These are phyloP conservation scores for Cladosporium colombiae DNA, from an alignment of 2,329 filamentous ascomycete species.

Conservation along the genomic window DNA sequence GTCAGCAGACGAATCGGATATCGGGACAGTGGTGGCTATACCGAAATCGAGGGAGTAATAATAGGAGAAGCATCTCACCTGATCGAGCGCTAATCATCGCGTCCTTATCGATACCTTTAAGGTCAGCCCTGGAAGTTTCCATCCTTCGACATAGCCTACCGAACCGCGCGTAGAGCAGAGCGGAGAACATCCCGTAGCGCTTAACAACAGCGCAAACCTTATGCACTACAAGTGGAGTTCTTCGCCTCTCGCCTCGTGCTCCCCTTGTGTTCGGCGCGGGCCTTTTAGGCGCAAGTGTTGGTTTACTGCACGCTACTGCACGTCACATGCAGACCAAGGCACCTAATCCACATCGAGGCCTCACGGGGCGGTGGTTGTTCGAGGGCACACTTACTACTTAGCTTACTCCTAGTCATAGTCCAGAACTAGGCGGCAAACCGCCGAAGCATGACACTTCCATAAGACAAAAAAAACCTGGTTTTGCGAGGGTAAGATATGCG, in stretches of 20 bases:
- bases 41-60: background rate
- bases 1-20: background rate
- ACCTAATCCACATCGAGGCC: background rate
- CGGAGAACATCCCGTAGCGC: slow-evolving; percentile 3
- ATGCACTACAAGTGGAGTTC: background rate
- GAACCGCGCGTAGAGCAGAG: background rate
- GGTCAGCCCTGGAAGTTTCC: background rate
- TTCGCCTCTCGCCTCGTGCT: background rate
- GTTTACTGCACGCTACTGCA: background rate
- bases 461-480: background rate
- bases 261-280: slow-evolving; percentile 2
- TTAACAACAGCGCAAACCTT: background rate
- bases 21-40: background rate
- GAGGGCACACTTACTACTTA: background rate
- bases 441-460: background rate
- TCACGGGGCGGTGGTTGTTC: background rate
- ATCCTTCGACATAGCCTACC: background rate
- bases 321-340: background rate
- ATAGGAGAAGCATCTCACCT: background rate
- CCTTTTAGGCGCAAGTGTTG: slow-evolving; percentile 6
- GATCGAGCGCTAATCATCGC: background rate
- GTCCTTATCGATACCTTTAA: background rate
- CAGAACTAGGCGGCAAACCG: background rate
- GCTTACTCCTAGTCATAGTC: background rate
- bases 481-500: background rate